phyloP scores from a whole-genome alignment of 2,329 filamentous ascomycete genomes.

The Hansfordia pulvinata region DNA sequence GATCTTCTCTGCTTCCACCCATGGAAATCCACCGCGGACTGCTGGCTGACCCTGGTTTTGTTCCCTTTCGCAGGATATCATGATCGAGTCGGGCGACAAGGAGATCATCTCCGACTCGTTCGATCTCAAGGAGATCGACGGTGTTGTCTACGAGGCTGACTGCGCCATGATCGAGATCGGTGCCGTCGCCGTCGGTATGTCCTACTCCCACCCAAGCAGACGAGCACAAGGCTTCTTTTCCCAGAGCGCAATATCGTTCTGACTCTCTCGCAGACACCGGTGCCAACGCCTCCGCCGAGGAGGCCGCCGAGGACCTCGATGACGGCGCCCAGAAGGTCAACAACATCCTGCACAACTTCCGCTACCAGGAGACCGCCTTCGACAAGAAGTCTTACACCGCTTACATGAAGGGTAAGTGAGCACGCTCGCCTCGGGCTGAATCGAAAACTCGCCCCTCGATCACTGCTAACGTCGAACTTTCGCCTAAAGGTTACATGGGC shows the following conservation, averaged over 20 bases:
- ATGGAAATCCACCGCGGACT: not conserved
- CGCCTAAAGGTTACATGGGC: constrained; percentile 74
- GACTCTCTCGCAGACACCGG: constrained; percentile 51
- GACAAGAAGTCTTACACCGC: constrained; percentile 78
- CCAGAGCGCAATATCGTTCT: constrained; percentile 4
- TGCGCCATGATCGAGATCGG: constrained; percentile 80
- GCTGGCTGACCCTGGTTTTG: not conserved
- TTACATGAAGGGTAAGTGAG: constrained; percentile 68
- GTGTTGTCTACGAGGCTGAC: constrained; percentile 78
- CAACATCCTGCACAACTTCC: constrained; percentile 89
- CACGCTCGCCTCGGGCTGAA: too few relatives aligned
- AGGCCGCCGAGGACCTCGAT: constrained; percentile 62
- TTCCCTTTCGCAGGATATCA: constrained; percentile 52
- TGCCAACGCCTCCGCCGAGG: constrained; percentile 95
- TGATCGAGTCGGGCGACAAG: constrained; percentile 58
- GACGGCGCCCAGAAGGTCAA: constrained; percentile 65
- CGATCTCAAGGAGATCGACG: constrained; percentile 67
- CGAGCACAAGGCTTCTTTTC: not conserved
- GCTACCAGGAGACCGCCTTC: constrained; percentile 62
- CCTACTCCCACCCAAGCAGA: not conserved
- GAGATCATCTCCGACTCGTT: constrained; percentile 97
- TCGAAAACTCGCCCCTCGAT: too few relatives aligned
- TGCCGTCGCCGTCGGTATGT: constrained; percentile 58
- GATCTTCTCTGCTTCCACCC: too few relatives aligned
- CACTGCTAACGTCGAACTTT: constrained; percentile 2